Conservation (phyloP, 768 basidiomycete species). For the Boletus rex-veris region DNA sequence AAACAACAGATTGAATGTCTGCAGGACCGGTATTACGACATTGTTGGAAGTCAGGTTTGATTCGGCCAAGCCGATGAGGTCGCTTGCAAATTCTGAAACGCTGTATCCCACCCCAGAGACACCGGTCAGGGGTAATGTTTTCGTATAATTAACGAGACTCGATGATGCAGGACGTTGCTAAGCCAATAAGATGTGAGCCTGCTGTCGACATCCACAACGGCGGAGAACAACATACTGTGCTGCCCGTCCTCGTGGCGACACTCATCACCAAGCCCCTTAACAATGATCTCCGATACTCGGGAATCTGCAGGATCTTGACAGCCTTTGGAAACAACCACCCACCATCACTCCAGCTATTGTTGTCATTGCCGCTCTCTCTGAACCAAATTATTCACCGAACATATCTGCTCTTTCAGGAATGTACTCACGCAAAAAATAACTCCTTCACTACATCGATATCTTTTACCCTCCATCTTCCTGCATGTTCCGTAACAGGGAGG, state of each 20-base stretch:
- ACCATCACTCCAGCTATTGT: constrained; percentile 62
- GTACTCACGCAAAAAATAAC: constrained; percentile 50
- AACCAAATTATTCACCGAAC: constrained; percentile 2
- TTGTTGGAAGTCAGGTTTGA: constrained; percentile 59
- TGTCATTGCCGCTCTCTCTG: constrained; percentile 35
- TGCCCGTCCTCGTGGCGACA: constrained; percentile 79
- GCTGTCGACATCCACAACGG: constrained; percentile 4
- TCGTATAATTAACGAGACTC: constrained; percentile 58
- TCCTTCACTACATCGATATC: constrained; percentile 45
- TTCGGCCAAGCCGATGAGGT: constrained; percentile 55
- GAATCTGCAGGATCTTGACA: constrained; percentile 60
- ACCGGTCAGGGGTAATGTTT: constrained; percentile 44
- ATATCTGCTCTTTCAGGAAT: neutral
- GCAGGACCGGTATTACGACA: constrained; percentile 78
- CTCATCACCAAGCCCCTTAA: constrained; percentile 75
- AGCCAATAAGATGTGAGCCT: constrained; percentile 15
- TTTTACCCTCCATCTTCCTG: constrained; percentile 51
- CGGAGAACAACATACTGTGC: constrained; percentile 56
- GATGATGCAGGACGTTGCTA: constrained; percentile 69
- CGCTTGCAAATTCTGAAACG: constrained; percentile 49
- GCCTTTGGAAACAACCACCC: constrained; percentile 73
- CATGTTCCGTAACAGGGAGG: constrained; percentile 39
- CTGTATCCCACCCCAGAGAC: constrained; percentile 38
- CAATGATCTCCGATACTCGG: constrained; percentile 57
- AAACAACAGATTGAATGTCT: constrained; percentile 69